Base-by-base conservation (phyloP, 768 basidiomycete genomes). In the Boletus subcaerulescens region DNA sequence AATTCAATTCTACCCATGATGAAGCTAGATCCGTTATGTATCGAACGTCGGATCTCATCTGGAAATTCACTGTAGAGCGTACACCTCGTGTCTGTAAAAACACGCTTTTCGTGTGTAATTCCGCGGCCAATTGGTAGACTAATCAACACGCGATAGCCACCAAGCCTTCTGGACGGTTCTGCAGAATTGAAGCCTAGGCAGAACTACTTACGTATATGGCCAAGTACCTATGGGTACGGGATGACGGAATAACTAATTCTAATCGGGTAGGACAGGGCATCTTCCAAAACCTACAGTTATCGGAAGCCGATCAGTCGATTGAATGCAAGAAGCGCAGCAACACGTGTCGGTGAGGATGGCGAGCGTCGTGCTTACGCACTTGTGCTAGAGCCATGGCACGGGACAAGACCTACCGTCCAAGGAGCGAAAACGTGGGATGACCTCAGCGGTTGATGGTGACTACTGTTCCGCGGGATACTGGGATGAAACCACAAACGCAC, bases 111-210 rank as follows among this genome's bases (percentile, higher is more conserved):
- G 59, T 60, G 59, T 54, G 59, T 45, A 56, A 67, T 67, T 53
- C 67, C 60, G 67, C 67, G 65, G 64, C 18, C 36, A 61, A 39
- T 17, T 47, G 33, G 39, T n/a, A 48, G 40, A 50, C 46, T 51
- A 45, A 43, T 31, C 24, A 53, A 62, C 62, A 61, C 48, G 55
- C 53, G 60, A 53, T 48, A 54, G 33, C 53, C 39, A 48, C 52
- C 58, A 55, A 66, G 55, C 56, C 47, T 55, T 56, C 52, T 52
- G 38, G 18, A 39, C 31, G 52, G 51, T 50, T 57, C 54, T 47
- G 45, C 29, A 47, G 44, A 55, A 64, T 50, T 31, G 39, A 55
- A 32, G 52, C 29, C 47, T 31, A 41, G 43, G 33, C 45, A 43
- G 40, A 42, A 45, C 52, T 52, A 55, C 45, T 58, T 54, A 60